A percentile compares a stretch with the other conserved stretches of the same genome.
Conservation (phyloP, 2,329 filamentous ascomycete species). For the Cryphonectria japonica region DNA sequence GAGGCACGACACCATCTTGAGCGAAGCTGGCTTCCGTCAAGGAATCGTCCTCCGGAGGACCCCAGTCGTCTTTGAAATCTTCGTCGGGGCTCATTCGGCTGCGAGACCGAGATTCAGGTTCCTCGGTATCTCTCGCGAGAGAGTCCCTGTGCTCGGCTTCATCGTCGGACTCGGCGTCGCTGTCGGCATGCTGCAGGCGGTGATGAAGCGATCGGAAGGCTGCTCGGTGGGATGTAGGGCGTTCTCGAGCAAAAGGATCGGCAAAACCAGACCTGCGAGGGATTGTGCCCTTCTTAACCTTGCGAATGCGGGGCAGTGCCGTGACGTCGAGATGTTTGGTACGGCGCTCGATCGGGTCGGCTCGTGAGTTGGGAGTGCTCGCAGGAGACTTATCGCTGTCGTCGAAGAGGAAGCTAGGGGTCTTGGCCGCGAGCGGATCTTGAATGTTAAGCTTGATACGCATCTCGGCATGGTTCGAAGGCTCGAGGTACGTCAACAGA, state of each 20-base stretch:
- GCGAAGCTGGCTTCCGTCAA: conserved; percentile 75
- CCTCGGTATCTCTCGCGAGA: conserved; percentile 77
- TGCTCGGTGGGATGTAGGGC: conserved; percentile 59
- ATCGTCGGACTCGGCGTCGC: conserved; percentile 88
- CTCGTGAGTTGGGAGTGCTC: conserved; percentile 68
- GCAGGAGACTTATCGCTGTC: conserved; percentile 65
- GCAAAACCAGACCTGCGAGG: conserved; percentile 66
- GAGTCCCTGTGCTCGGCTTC: conserved; percentile 66
- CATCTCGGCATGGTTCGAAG: conserved; percentile 77
- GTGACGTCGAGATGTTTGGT: conserved; percentile 63
- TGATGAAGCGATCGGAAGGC: conserved; percentile 82
- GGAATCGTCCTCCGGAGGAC: conserved; percentile 62
- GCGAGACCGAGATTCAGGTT: conserved; percentile 78
- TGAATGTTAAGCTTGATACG: conserved; percentile 78
- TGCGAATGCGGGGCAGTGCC: conserved; percentile 75
- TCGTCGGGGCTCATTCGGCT: conserved; percentile 73
- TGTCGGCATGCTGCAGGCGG: conserved; percentile 68
- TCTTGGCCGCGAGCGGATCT: conserved; percentile 65
- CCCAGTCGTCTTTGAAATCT: conserved; percentile 57
- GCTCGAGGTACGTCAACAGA: conserved; percentile 81
- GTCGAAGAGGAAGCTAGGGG: conserved; percentile 56
- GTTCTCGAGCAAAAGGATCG: conserved; percentile 68
- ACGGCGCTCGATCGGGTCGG: conserved; percentile 64
- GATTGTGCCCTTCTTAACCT: conserved; percentile 62
- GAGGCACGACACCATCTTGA: conserved; percentile 54